Conservation (phyloP, 2,329 filamentous ascomycete species). For the Raffaelea arxii region DNA sequence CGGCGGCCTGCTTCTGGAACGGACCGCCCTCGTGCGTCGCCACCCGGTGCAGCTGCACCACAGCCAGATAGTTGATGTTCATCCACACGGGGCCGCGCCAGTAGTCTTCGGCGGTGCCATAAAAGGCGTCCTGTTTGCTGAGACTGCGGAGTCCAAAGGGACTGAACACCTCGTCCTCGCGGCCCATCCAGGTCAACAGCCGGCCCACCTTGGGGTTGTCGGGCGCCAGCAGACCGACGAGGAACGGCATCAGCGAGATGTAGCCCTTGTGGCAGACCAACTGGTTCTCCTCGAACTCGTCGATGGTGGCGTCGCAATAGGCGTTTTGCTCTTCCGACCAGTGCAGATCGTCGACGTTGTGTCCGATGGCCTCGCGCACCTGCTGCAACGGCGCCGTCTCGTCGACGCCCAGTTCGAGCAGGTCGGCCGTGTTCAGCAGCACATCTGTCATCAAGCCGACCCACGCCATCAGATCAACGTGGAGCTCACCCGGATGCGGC, state of each 20-base stretch:
- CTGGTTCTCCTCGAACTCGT: slow-evolving; percentile 83
- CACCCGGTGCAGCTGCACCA: slow-evolving; percentile 58
- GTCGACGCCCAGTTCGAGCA: slow-evolving; percentile 57
- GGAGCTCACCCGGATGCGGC: slow-evolving; percentile 89
- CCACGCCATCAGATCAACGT: slow-evolving; percentile 92
- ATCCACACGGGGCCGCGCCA: slow-evolving; percentile 95
- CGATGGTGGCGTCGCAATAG: slow-evolving; percentile 92
- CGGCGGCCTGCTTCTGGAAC: slow-evolving; percentile 56
- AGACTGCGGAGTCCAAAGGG: slow-evolving; percentile 80
- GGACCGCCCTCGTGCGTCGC: slow-evolving; percentile 54
- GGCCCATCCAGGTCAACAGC: slow-evolving; percentile 66
- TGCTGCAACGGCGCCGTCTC: slow-evolving; percentile 64
- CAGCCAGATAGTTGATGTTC: slow-evolving; percentile 85
- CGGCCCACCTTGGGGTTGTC: slow-evolving; percentile 66
- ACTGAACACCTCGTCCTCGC: slow-evolving; percentile 85
- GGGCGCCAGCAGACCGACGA: slow-evolving; percentile 67
- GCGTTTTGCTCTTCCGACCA: slow-evolving; percentile 74
- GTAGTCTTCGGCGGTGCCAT: slow-evolving; percentile 91
- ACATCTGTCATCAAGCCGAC: slow-evolving; percentile 91
- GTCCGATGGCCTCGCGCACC: slow-evolving; percentile 66
- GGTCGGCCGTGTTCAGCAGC: slow-evolving; percentile 68
- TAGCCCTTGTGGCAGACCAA: slow-evolving; percentile 97
- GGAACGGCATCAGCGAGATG: slow-evolving; percentile 84
- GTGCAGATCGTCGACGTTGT: slow-evolving; percentile 86
- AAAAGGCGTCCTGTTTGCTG: slow-evolving; percentile 72